phyloP scores from a whole-genome alignment of 331 rosid species.

The Acacia concinna region DNA sequence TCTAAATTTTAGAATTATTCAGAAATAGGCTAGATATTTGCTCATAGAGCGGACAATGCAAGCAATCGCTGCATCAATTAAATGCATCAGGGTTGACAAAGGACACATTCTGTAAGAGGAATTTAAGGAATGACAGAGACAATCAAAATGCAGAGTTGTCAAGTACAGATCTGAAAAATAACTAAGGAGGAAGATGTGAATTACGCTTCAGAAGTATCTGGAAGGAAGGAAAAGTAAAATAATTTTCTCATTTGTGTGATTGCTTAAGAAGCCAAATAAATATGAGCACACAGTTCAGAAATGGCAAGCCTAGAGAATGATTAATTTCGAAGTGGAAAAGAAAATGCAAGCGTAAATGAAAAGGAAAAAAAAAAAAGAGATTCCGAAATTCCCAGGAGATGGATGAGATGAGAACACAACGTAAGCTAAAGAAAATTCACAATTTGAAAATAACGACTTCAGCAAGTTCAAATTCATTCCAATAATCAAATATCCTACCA shows the following conservation, averaged over 20 bases:
- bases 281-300: background rate
- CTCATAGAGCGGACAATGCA: background rate
- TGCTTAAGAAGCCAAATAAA: background rate
- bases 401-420: background rate
- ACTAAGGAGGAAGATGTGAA: background rate
- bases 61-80: background rate
- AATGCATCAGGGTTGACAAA: background rate
- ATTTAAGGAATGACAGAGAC: background rate
- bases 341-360: background rate
- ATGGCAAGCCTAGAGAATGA: background rate
- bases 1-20: background rate
- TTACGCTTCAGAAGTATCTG: background rate
- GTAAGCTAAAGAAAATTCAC: background rate
- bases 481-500: background rate
- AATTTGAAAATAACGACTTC: background rate
- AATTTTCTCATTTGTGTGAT: background rate
- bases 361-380: background rate
- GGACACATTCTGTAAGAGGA: background rate
- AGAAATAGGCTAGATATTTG: background rate
- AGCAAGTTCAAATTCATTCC: slow-evolving; percentile 11
- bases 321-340: background rate
- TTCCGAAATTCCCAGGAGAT: background rate
- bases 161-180: background rate
- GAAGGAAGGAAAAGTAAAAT: background rate
- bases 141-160: background rate